Evolutionary conservation across 2,329 filamentous ascomycete species (phyloP).

Genomic region (Penicillium brasilianum): DNA sequence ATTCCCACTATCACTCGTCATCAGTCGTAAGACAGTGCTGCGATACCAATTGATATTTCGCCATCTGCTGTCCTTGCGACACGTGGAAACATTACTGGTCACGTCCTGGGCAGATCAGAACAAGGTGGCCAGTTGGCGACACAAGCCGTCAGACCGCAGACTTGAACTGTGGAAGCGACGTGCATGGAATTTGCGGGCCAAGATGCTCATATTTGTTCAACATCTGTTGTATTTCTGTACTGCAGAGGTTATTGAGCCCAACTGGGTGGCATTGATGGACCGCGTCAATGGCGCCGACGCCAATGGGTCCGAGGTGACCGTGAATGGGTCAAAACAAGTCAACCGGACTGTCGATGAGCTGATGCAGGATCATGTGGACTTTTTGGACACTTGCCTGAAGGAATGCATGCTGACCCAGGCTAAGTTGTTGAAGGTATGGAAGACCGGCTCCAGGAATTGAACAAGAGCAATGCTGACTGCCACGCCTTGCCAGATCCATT

Average conservation of each 20-base stretch:
- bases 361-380: conserved; percentile 99
- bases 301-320: conserved; percentile 42
- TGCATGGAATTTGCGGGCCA: conserved; percentile 86
- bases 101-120: conserved; percentile 90
- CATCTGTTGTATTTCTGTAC: conserved; percentile 97
- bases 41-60: conserved; percentile 96
- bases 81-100: conserved; percentile 85
- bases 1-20: conserved; percentile 92
- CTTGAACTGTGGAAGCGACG: conserved; percentile 92
- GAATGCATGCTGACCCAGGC: conserved; percentile 99
- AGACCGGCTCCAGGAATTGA: not conserved
- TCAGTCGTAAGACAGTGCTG: conserved; percentile 95
- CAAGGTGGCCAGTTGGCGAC: conserved; percentile 78
- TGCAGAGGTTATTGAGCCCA: conserved; percentile 94
- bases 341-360: conserved; percentile 90
- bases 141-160: conserved; percentile 72
- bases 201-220: conserved; percentile 97
- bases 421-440: conserved; percentile 81
- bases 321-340: conserved; percentile 53
- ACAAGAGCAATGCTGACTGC: conserved; percentile 10
- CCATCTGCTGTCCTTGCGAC: conserved; percentile 85
- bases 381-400: conserved; percentile 95
- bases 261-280: conserved; percentile 95
- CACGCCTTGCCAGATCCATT: conserved; percentile 75
- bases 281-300: conserved; percentile 68